phyloP scores from a whole-genome alignment of 2,329 filamentous ascomycete species.

The Paracorniculantispora psalliotae region DNA sequence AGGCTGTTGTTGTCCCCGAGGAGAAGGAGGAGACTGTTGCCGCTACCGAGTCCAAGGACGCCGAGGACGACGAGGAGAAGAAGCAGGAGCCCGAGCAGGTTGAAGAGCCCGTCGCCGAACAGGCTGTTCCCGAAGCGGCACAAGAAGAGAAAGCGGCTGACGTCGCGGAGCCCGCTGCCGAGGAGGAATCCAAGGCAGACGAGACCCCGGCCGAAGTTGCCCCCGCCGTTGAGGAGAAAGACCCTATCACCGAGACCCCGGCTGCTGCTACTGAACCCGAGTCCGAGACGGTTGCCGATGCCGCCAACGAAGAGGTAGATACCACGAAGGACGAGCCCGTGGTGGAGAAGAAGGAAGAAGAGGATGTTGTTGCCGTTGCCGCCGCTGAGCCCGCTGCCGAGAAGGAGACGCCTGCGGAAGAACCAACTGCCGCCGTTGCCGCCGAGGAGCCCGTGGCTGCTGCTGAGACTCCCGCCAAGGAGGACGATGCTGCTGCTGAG shows the following conservation, averaged over 20 bases:
- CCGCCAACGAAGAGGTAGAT: background rate
- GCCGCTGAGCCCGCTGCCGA: conserved; percentile 2
- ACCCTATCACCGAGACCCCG: no score
- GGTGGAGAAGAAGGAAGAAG: no score
- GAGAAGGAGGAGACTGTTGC: background rate
- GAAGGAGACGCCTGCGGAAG: no score
- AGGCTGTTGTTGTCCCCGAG: background rate
- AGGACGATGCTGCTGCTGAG: background rate
- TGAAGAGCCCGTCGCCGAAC: background rate
- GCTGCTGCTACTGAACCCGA: conserved; percentile 13
- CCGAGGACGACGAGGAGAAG: background rate
- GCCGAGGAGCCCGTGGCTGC: background rate
- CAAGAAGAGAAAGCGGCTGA: background rate
- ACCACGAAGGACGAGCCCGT: background rate
- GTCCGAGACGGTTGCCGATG: background rate
- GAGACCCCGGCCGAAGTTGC: conserved; percentile 9
- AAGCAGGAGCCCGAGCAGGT: background rate
- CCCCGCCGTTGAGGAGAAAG: background rate
- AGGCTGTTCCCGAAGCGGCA: conserved; percentile 1
- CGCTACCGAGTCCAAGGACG: conserved; percentile 3
- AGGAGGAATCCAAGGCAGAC: background rate
- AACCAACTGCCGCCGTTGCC: no score
- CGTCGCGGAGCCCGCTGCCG: conserved; percentile 2
- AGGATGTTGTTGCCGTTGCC: conserved; percentile 8
- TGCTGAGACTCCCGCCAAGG: background rate